Evolutionary conservation across 495 filamentous ascomycete genomes (phyloP).

Genomic region (Xylaria intraflava): DNA sequence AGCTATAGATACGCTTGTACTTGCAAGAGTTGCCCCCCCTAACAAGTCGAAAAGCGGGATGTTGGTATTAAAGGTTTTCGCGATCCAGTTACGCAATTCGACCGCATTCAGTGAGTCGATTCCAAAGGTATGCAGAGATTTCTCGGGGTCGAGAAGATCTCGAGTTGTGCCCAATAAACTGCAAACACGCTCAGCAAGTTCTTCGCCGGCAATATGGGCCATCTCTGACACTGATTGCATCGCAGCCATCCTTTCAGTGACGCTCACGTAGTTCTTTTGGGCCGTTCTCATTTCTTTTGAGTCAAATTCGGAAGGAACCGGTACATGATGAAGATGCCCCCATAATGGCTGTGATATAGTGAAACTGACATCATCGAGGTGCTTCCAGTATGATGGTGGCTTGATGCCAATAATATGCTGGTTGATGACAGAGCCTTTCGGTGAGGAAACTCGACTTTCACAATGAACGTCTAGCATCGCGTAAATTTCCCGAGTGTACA

Average conservation of each 20-base stretch:
- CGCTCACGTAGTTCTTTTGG: neutral
- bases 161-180: slow-evolving; percentile 4
- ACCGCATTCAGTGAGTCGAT: slow-evolving; percentile 37
- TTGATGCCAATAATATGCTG: slow-evolving; percentile 7
- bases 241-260: neutral
- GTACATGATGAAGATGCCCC: slow-evolving; percentile 7
- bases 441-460: neutral
- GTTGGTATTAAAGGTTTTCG: slow-evolving; percentile 23
- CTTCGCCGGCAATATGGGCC: slow-evolving; percentile 1
- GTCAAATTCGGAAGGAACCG: neutral
- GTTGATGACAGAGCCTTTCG: neutral
- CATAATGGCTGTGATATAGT: slow-evolving; percentile 10
- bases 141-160: slow-evolving; percentile 18
- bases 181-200: slow-evolving; percentile 1
- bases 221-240: neutral
- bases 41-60: slow-evolving; percentile 33
- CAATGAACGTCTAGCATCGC: slow-evolving; percentile 13
- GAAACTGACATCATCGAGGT: neutral
- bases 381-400: slow-evolving; percentile 4
- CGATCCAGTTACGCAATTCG: slow-evolving; percentile 36
- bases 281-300: neutral
- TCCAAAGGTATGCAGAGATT: slow-evolving; percentile 26
- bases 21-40: too few species aligned
- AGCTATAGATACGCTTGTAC: too few species aligned
- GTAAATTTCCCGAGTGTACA: slow-evolving; percentile 1